Evolutionary conservation across 2,329 filamentous ascomycete genomes (phyloP), one percentile per base, ranked within the genome.

Genomic region (Xylogone sp.): DNA sequence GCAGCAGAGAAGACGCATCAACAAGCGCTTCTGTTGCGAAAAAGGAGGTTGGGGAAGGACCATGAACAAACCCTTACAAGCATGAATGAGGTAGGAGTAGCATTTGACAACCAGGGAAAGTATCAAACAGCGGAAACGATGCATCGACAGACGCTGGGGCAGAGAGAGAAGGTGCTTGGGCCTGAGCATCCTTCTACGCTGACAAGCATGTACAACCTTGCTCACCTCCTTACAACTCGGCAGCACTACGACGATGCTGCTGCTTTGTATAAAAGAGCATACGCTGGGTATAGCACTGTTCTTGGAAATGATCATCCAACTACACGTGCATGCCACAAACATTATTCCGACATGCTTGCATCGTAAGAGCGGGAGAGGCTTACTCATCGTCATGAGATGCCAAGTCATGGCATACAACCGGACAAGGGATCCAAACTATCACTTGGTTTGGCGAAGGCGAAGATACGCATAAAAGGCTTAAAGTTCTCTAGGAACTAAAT

Each of bases 211-310:
- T 18, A 46, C 45, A 8, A 39, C 20, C 45, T 46, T 22, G 45
- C 45, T 18, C n/a, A 18, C n/a, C 18, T 22, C 18, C 45, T 46
- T 31, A 13, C 18, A 22, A 46, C 18, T 19, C 45, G 18, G 43
- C 34, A 48, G 16, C 43, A 22, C 20, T 53, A 50, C 29, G 19
- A 43, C 19, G 48, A 53, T 19, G 19, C 47, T 45, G 24, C 42
- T 19, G 20, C 34, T 42, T 43, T 47, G 21, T 51, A 51, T 21
- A 53, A 47, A 27, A 46, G 49, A 21, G 49, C 49, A 47, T 47
- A 44, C 43, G 31, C 22, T n/a, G 49, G 44, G 18, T 51, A 51
- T 22, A 44, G 45, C 29, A 31, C 21, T 27, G 49, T 51, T 21
- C 27, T 51, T 22, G 21, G 49, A 45, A 34, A 47, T 20, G 45